phyloP scores from a whole-genome alignment of 768 basidiomycete genomes.

The Chalciporus sphaerocephalus region DNA sequence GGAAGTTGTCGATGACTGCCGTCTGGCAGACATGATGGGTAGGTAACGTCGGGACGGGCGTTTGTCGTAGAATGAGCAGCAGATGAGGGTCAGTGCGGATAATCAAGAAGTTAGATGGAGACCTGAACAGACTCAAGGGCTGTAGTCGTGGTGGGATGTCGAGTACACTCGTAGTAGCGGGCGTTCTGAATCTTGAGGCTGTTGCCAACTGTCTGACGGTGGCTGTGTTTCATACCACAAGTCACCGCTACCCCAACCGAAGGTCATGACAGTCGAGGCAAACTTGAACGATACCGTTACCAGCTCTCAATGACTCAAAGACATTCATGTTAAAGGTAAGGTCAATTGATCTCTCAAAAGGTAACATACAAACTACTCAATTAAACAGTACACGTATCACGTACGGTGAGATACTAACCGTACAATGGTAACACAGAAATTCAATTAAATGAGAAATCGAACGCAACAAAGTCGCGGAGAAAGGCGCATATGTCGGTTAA shows the following conservation, averaged over 20 bases:
- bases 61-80: slow-evolving; percentile 12
- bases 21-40: slow-evolving; percentile 60
- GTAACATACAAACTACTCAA: too few relatives aligned
- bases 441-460: neutral
- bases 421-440: too few relatives aligned
- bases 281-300: too few relatives aligned
- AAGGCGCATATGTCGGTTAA: neutral
- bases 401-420: too few relatives aligned
- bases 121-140: neutral
- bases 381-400: too few relatives aligned
- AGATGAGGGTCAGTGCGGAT: slow-evolving; percentile 18
- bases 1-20: slow-evolving; percentile 80
- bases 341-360: too few relatives aligned
- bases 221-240: slow-evolving; percentile 21
- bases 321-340: too few relatives aligned
- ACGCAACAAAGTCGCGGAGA: too few relatives aligned
- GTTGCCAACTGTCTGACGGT: slow-evolving; percentile 10
- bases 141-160: neutral
- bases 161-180: slow-evolving; percentile 1
- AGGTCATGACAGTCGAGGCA: too few relatives aligned
- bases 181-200: slow-evolving; percentile 5
- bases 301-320: too few relatives aligned
- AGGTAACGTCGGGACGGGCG: slow-evolving; percentile 12
- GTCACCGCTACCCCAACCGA: too few relatives aligned
- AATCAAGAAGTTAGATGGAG: neutral